A percentile compares a stretch with the other conserved stretches of the same genome.
Conservation (phyloP, 768 basidiomycete genomes). For the Trametes coccinea region DNA sequence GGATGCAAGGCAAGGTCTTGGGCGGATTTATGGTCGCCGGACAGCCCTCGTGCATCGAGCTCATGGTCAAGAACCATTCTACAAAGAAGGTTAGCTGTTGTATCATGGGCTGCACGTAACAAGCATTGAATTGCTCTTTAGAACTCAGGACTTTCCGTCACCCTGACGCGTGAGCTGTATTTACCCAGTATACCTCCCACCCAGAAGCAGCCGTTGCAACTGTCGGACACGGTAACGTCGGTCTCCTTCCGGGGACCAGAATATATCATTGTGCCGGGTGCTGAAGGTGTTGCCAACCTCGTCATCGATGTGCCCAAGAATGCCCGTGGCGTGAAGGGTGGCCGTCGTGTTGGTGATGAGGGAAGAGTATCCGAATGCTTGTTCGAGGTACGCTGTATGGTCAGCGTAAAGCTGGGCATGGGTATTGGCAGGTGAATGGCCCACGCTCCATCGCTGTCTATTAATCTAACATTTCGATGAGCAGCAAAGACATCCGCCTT, state of each 20-base stretch:
- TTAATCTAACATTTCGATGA: neutral
- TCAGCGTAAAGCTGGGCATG: conserved; percentile 68
- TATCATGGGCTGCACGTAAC: neutral
- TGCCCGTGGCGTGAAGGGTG: conserved; percentile 66
- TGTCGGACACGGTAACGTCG: conserved; percentile 66
- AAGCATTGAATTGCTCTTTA: conserved; percentile 29
- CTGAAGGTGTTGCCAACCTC: conserved; percentile 76
- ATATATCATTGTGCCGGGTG: conserved; percentile 70
- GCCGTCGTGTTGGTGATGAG: conserved; percentile 55
- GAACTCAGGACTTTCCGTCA: conserved; percentile 68
- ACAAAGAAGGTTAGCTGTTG: conserved; percentile 62
- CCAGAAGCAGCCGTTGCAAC: conserved; percentile 52
- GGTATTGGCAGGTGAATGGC: conserved; percentile 64
- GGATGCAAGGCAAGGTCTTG: conserved; percentile 68
- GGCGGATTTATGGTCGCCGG: conserved; percentile 67
- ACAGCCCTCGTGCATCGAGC: conserved; percentile 67
- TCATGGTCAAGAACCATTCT: conserved; percentile 83
- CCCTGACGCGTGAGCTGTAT: conserved; percentile 60
- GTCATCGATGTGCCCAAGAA: conserved; percentile 76
- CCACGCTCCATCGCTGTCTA: neutral
- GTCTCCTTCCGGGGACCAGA: conserved; percentile 75
- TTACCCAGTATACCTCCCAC: conserved; percentile 45
- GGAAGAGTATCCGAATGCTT: conserved; percentile 47
- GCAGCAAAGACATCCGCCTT: conserved; percentile 70
- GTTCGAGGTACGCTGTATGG: conserved; percentile 67